Base-by-base conservation (phyloP, 208 protist genomes). In the Crithidia expoeki region DNA sequence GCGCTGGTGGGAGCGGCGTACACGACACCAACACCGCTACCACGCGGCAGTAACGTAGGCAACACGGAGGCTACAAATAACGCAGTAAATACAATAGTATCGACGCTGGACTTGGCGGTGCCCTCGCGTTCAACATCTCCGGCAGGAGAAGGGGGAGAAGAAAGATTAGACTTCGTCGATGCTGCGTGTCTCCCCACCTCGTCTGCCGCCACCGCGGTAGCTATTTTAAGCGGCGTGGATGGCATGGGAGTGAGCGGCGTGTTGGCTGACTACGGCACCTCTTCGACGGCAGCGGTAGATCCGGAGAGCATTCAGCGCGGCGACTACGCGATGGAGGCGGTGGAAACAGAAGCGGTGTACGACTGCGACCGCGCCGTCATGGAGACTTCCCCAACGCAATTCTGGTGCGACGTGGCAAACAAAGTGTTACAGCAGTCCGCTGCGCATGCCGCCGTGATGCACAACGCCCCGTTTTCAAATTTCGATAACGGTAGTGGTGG, bases 401-500 rank as follows among this genome's bases (percentile, higher is more conserved):
- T 76, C 47, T 76, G 60, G 70, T 55, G 69, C 46, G 47, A 55
- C 4, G 70, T 76, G 21, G 70, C 61, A 10, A 40, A 53, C 46
- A 68, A 76, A 46, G 70, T 64, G 23, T 10, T 68, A 62, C 50
- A 76, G 62, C 44, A 69, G 34, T 65, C 55, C 4, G 69, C 47
- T 5, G 61, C 61, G 2, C 5, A 57, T 4, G 46, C 42, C 3
- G 14, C 23, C 27, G 42, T 12, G 14, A 9, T 12, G 27, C 58
- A 33, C 36, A 16, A 25, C 27, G 17, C 21, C 2, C 42, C 19
- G 10, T 28, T 28, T 6, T 4, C 19, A 16, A 40, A 23, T 16
- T 10, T 12, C 30, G 36, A 27, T 33, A 23, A 4, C 17, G 16
- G 46, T 17, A 32, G 28, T 2, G 23, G 52, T 19, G 49, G 58